Evolutionary conservation across 768 basidiomycete genomes (phyloP), one percentile per base, ranked within the genome.

Genomic region (Mycena sanguinolenta): DNA sequence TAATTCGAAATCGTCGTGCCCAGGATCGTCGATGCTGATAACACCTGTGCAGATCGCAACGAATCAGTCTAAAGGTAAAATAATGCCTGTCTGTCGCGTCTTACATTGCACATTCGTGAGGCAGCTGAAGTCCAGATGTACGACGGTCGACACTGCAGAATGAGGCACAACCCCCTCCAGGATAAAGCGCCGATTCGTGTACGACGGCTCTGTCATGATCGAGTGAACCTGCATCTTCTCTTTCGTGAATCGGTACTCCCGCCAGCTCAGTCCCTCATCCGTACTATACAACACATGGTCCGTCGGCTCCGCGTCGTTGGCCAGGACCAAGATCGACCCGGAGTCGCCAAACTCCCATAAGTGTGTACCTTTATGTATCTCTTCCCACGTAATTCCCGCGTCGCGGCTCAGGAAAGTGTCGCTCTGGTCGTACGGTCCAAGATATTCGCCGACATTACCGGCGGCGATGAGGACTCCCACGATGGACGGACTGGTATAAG

Each of bases 291-390:
- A 79, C 52, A 99, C 87, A 71, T 93, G 92, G 75, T 98, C 94
- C 3, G 95, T 97, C 0, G 96, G 89, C 67, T 92, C 92, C 78
- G 99, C 97, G 79, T 99, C 98, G 79, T 99, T 98, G 52, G 90
- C 95, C 83, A 99, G 92, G 74, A 99, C 84, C 39, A 99, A 86
- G 66, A 99, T 86, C 1, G 97, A 96, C 6, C 98, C 98, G 0
- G 95, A 97, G 82, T 99, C 98, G 32, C 97, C 97, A 75, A 97
- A 99, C 78, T 97, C 96, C 96, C 95, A 99, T 44, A 98, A 85
- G 77, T 99, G 94, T 0, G 98, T 97, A 73, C 97, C 97, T 78
- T 99, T 99, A 84, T 96, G 96, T 0, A 99, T 92, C 82, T 99
- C 98, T 78, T 98, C 91, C 98, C 98, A 99, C 0, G 95, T 96